Evolutionary conservation across 305 asterid species (phyloP).

Genomic region (Fraxinus paxiana): DNA sequence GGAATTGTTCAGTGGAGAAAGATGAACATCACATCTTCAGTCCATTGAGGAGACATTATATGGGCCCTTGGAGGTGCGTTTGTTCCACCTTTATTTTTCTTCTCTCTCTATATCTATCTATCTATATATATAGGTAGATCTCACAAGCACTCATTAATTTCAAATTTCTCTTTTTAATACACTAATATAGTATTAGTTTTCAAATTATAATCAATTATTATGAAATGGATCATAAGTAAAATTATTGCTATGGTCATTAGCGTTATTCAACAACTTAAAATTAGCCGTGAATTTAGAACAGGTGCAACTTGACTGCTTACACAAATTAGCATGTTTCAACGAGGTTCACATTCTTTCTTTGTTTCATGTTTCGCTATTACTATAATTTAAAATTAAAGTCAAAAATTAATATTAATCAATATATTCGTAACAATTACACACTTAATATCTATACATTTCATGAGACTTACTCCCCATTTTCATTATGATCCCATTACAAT

Average conservation of each 20-base stretch:
- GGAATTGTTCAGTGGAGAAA: conserved; percentile 35
- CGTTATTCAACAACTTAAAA: conserved; percentile 18
- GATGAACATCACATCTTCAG: conserved; percentile 50
- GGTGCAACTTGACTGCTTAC: conserved; percentile 26
- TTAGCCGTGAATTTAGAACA: conserved; percentile 44
- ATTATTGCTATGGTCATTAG: conserved; percentile 10
- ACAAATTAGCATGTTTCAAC: conserved; percentile 1
- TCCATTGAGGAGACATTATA: conserved; percentile 56
- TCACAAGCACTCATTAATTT: conserved; percentile 42
- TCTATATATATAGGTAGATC: neutral
- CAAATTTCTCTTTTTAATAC: conserved; percentile 37
- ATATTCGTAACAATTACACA: neutral
- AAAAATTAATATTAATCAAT: neutral
- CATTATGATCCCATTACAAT: neutral
- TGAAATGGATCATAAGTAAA: conserved; percentile 15
- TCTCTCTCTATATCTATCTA: conserved; percentile 22
- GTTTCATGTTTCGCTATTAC: neutral
- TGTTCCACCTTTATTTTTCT: conserved; percentile 31
- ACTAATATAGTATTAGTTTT: conserved; percentile 16
- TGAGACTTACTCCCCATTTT: neutral
- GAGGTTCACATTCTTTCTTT: neutral
- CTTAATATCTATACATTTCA: neutral
- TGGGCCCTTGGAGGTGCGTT: conserved; percentile 52
- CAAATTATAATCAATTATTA: conserved; percentile 12
- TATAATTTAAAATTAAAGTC: neutral